Conservation (phyloP, 2,329 filamentous ascomycete species). For the Penicillium sp. region DNA sequence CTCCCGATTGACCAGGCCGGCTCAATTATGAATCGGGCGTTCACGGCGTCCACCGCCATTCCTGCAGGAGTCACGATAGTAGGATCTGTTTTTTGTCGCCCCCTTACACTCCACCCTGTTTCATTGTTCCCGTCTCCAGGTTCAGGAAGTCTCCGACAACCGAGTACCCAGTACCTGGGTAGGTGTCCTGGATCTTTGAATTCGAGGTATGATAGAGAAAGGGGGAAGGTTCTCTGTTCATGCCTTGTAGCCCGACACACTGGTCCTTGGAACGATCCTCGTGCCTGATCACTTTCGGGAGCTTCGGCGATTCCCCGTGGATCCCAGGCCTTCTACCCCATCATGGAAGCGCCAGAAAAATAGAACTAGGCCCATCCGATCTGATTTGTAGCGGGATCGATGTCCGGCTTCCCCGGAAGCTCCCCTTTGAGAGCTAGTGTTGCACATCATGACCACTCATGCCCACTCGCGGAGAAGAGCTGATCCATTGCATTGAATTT, state of each 20-base stretch:
- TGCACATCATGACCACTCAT: neutral
- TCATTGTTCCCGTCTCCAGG: neutral
- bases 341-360: neutral
- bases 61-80: neutral
- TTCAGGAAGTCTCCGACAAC: neutral
- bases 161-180: neutral
- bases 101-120: neutral
- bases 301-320: neutral
- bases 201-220: neutral
- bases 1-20: neutral
- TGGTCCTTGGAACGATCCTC: conserved; percentile 14
- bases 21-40: conserved; percentile 10
- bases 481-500: conserved; percentile 8
- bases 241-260: conserved; percentile 3
- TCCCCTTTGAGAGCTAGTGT: neutral
- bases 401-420: conserved; percentile 6
- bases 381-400: neutral
- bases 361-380: neutral
- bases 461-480: conserved; percentile 8
- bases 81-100: neutral
- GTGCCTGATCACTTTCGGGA: neutral
- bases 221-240: neutral
- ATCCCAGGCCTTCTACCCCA: neutral
- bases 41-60: conserved; percentile 8
- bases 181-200: neutral